phyloP scores from a whole-genome alignment of 306 rosid species.

The Pueraria montana region DNA sequence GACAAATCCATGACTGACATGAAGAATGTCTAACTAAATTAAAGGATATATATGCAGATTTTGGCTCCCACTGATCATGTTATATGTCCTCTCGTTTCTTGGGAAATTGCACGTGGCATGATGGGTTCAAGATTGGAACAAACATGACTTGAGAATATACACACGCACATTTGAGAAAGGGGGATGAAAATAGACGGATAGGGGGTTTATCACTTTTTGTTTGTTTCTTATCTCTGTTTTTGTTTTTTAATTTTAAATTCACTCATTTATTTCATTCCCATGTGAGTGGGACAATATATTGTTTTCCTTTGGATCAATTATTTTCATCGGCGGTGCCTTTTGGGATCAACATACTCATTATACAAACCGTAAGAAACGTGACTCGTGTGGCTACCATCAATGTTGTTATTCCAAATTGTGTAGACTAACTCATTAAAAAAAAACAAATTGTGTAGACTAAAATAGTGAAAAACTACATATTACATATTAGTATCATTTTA shows the following conservation, averaged over 20 bases:
- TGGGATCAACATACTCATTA: background rate
- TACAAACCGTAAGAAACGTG: background rate
- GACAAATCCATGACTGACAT: constrained; percentile 23
- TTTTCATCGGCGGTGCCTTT: background rate
- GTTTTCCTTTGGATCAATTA: constrained; percentile 2
- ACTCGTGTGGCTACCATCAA: background rate
- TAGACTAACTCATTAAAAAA: background rate
- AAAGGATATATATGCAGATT: background rate
- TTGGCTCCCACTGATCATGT: constrained; percentile 54
- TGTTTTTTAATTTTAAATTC: constrained; percentile 4
- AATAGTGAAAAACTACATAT: background rate
- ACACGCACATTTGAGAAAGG: background rate
- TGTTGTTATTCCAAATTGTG: background rate
- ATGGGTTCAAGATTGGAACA: constrained; percentile 7
- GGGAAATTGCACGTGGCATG: constrained; percentile 17
- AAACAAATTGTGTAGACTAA: background rate
- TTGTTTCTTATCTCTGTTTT: background rate
- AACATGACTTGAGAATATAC: background rate
- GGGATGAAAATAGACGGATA: constrained; percentile 4
- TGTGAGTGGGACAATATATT: constrained; percentile 11
- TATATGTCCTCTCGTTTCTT: constrained; percentile 47
- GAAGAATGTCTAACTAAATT: constrained; percentile 26
- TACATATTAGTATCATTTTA: background rate
- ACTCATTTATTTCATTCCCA: constrained; percentile 15
- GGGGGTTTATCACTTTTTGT: constrained; percentile 19